phyloP scores from a whole-genome alignment of 73 alveolate genomes.

The Urostyla sp. region DNA sequence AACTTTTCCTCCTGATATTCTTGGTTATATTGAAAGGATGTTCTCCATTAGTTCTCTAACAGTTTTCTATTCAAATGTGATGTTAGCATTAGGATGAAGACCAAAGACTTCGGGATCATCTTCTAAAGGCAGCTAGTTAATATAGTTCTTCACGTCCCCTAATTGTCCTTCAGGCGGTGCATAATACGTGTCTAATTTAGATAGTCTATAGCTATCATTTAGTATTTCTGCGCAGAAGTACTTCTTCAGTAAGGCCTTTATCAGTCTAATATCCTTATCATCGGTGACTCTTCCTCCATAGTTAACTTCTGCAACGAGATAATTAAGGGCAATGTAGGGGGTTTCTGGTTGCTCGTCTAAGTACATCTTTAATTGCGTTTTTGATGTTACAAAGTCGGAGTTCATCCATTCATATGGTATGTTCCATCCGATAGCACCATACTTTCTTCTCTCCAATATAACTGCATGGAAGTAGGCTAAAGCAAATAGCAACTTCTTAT shows the following conservation, averaged over 20 bases:
- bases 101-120: constrained; percentile 99
- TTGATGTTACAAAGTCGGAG: constrained; percentile 97
- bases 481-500: constrained; percentile 97
- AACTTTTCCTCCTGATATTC: constrained; percentile 92
- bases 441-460: constrained; percentile 99
- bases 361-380: constrained; percentile 93
- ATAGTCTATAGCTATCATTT: constrained; percentile 84
- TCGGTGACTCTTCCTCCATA: constrained; percentile 99
- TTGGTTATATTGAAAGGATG: constrained; percentile 94
- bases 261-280: constrained; percentile 98
- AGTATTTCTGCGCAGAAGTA: constrained; percentile 87
- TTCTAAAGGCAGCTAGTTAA: constrained; percentile 95
- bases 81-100: constrained; percentile 98
- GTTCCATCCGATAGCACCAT: constrained; percentile 99
- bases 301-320: constrained; percentile 94
- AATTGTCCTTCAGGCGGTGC: constrained; percentile 90
- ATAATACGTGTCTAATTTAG: constrained; percentile 84
- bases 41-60: constrained; percentile 96
- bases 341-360: constrained; percentile 95
- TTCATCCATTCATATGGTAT: constrained; percentile 99
- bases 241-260: constrained; percentile 93
- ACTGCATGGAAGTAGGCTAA: constrained; percentile 99
- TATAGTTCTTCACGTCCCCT: constrained; percentile 85
- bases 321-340: constrained; percentile 93
- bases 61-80: constrained; percentile 94